Base-by-base conservation (phyloP, 2,329 filamentous ascomycete genomes). In the Colletotrichum siamense region DNA sequence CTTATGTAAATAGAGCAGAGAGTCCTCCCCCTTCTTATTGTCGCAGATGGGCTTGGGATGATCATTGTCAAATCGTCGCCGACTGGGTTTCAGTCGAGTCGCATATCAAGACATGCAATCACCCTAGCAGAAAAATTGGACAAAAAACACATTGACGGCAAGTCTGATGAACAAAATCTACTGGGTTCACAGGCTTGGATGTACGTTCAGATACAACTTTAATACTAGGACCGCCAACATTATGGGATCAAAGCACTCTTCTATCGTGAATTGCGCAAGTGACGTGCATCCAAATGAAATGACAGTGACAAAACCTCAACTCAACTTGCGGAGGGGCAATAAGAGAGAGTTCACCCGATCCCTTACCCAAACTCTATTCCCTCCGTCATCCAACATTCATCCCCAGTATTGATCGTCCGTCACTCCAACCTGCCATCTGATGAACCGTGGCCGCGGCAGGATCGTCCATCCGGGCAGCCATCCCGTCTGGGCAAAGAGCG, bases 371-470 rank as follows among this genome's bases (percentile, higher is more conserved):
- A 69, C 73, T 69, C 32, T 65, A 69, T 59, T 8, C 24, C 26
- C 26, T n/a, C 24, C 16, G 18, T 44, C 44, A 16, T 57, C 52
- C 62, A 44, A 36, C 39, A 34, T 22, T 59, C 72, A 49, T 65
- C 57, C 66, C 57, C 59, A n/a, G 22, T 32, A 52, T 22, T 66
- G 71, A 63, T 71, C 59, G 61, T 28, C 64, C 44, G 49, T 77
- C 61, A 70, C 69, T 63, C 24, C 34, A 15, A 36, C 6, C 65
- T 77, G 75, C 66, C 75, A 71, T 77, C 75, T 61, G 73, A 76
- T 69, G 63, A 65, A 64, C 28, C 26, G 18, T 12, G 44, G 5
- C n/a, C 26, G 59, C 70, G 61, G 70, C 39, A 73, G 28, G 57
- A 65, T 73, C 32, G 57, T 24, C 30, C 62, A 36, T 18, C 26